Percentiles rank a stretch among this genome's conserved stretches.
Evolutionary conservation across 2,329 filamentous ascomycete genomes (phyloP).

Genomic region (Venturia oleaginea): DNA sequence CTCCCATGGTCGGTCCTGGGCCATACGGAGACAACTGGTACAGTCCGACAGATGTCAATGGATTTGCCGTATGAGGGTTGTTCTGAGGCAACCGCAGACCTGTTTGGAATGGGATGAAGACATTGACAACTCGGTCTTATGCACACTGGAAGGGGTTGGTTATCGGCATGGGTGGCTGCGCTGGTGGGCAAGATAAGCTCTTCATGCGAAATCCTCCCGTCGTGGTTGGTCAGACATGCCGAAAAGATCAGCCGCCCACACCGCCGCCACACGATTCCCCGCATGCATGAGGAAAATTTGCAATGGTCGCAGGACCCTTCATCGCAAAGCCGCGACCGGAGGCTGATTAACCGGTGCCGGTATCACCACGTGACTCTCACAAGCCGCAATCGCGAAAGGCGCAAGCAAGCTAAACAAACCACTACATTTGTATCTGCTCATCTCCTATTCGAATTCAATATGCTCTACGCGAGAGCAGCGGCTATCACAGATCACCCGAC

Average conservation of each 20-base stretch:
- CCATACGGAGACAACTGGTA: constrained; percentile 13
- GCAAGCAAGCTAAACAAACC: background rate
- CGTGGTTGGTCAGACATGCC: background rate
- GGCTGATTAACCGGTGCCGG: background rate
- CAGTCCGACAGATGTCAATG: constrained; percentile 14
- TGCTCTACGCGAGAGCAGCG: constrained; percentile 26
- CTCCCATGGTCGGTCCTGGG: constrained; percentile 6
- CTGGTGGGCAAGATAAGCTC: background rate
- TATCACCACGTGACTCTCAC: background rate
- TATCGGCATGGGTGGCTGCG: background rate
- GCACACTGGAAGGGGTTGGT: background rate
- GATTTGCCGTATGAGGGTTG: constrained; percentile 10
- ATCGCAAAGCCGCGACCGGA: no score
- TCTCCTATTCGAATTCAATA: background rate
- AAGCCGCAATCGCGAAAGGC: background rate
- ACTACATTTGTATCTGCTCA: background rate
- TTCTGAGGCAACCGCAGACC: background rate
- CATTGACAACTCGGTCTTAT: background rate
- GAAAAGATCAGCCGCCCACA: background rate
- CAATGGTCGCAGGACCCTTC: background rate
- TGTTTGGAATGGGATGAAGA: background rate
- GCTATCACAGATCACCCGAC: constrained; percentile 41
- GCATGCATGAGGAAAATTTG: background rate
- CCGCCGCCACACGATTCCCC: background rate
- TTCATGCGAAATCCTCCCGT: background rate